Conservation (phyloP, 1,139 yeast genomes). For the Scheffersomyces insectosa region DNA sequence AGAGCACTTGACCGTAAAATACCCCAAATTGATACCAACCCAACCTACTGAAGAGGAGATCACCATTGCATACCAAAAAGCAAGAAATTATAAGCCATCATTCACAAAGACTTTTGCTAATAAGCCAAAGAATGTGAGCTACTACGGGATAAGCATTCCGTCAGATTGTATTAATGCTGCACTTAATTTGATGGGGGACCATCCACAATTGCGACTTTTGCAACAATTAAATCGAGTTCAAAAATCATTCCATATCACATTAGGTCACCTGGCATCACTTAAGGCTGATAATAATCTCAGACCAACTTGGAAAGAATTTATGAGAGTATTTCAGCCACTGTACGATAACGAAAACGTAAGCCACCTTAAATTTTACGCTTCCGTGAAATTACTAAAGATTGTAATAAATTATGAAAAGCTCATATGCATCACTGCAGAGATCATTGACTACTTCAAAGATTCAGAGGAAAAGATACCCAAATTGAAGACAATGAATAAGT, state of each 20-base stretch:
- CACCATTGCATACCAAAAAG: conserved; percentile 44
- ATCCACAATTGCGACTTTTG: conserved; percentile 30
- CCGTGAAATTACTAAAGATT: conserved; percentile 43
- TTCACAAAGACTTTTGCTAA: conserved; percentile 37
- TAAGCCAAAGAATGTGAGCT: conserved; percentile 19
- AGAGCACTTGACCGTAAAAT: conserved; percentile 33
- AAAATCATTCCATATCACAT: conserved; percentile 71
- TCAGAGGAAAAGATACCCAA: conserved; percentile 17
- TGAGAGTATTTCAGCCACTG: conserved; percentile 10
- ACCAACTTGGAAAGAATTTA: conserved; percentile 23
- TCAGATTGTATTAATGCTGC: conserved; percentile 3
- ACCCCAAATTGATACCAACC: conserved; percentile 46
- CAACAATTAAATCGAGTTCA: conserved; percentile 46
- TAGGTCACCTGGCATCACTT: conserved; percentile 53
- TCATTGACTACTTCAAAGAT: conserved; percentile 27
- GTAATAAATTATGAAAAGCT: conserved; percentile 52
- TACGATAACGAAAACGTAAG: conserved; percentile 8
- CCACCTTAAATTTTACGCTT: conserved; percentile 26
- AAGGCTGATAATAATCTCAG: conserved; percentile 23
- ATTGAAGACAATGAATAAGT: conserved; percentile 39
- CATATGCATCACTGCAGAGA: conserved; percentile 56
- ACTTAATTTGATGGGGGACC: conserved; percentile 10
- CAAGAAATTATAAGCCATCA: conserved; percentile 54
- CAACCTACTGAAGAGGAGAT: conserved; percentile 45
- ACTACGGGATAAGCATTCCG: conserved; percentile 30